Evolutionary conservation across 768 basidiomycete genomes (phyloP).

Genomic region (Tricholomella constricta): DNA sequence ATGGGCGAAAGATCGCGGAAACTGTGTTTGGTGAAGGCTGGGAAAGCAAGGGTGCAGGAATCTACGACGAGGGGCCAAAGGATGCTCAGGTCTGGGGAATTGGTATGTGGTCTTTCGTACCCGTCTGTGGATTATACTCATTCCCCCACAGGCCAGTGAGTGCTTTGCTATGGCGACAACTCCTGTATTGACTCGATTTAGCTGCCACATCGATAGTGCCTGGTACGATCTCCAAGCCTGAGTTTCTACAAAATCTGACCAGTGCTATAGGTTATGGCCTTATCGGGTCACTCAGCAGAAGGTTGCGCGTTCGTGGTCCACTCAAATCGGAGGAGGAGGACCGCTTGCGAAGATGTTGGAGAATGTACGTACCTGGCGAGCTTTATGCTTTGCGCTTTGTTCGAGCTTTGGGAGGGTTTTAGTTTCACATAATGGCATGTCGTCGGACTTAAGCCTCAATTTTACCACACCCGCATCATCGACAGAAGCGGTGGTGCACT

Average conservation of each 20-base stretch:
- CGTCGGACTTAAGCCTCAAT: too few relatives aligned
- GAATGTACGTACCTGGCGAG: constrained; percentile 67
- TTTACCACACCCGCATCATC: too few relatives aligned
- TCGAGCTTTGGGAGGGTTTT: too few relatives aligned
- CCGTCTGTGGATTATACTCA: neutral
- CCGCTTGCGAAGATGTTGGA: constrained; percentile 92
- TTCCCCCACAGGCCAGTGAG: constrained; percentile 39
- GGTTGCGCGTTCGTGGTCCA: constrained; percentile 94
- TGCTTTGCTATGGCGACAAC: neutral
- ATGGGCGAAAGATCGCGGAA: constrained; percentile 74
- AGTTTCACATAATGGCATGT: too few relatives aligned
- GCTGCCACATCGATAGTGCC: constrained; percentile 84
- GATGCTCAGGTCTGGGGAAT: constrained; percentile 81
- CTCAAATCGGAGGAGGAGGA: constrained; percentile 92
- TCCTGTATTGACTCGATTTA: constrained; percentile 16
- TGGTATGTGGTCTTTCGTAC: constrained; percentile 38
- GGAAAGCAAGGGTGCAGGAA: constrained; percentile 68
- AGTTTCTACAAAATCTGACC: neutral
- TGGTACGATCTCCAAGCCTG: constrained; percentile 45
- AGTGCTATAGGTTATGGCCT: constrained; percentile 74
- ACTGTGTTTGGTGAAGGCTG: constrained; percentile 83
- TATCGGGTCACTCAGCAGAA: constrained; percentile 97
- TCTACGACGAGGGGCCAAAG: constrained; percentile 68
- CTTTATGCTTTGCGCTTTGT: too few relatives aligned
- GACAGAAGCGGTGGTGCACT: too few relatives aligned